These are phyloP conservation scores for Rhododendron mucronatum DNA, from an alignment of 148 eudicot genomes.

Conservation along the genomic window DNA sequence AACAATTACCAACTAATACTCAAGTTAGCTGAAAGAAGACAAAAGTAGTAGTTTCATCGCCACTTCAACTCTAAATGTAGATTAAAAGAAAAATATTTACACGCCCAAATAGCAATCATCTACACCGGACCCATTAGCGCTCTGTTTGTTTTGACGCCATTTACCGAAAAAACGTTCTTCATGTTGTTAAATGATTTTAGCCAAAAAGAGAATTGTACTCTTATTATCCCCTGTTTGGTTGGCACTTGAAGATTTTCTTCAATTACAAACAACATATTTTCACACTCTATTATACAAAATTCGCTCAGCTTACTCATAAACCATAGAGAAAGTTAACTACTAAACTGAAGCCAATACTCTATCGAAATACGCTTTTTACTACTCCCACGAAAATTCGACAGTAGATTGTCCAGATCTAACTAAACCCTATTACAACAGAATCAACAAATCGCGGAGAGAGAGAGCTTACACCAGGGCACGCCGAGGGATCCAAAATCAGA, in stretches of 20 bases:
- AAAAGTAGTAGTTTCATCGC: background rate
- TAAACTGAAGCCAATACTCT: background rate
- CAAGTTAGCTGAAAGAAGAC: background rate
- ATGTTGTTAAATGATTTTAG: background rate
- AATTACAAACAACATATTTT: too few relatives aligned
- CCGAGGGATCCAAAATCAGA: conserved; percentile 86
- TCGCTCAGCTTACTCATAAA: background rate
- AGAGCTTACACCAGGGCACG: conserved; percentile 85
- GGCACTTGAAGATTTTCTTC: background rate
- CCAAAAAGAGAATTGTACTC: background rate
- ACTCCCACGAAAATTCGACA: background rate
- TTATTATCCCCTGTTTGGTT: background rate
- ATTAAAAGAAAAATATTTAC: background rate
- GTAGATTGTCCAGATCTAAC: background rate
- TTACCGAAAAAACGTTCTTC: background rate
- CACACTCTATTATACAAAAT: background rate
- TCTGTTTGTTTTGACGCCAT: background rate
- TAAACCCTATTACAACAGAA: background rate
- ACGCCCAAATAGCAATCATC: background rate
- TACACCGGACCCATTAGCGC: background rate
- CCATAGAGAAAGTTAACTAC: background rate
- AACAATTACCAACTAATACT: background rate
- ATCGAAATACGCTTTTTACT: too few relatives aligned
- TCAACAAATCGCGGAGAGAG: background rate
- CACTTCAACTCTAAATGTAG: background rate